Conservation (phyloP, 306 rosid species). For the Vigna mungo region DNA sequence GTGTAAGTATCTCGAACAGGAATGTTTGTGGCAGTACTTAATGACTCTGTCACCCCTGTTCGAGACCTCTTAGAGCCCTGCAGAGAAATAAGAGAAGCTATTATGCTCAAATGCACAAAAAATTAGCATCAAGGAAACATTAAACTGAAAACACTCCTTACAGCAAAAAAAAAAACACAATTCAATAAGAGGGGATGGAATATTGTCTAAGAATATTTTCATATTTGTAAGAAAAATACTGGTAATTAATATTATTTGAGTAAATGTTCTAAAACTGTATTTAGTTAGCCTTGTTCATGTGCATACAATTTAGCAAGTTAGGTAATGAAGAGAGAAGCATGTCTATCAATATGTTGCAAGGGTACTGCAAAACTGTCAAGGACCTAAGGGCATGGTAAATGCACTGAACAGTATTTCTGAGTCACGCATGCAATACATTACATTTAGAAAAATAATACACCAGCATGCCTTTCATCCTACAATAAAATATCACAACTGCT, state of each 20-base stretch:
- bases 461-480: constrained; percentile 16
- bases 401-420: constrained; percentile 15
- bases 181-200: neutral
- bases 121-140: constrained; percentile 26
- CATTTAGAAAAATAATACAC: constrained; percentile 22
- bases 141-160: constrained; percentile 1
- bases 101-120: constrained; percentile 27
- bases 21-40: constrained; percentile 65
- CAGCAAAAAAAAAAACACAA: too few species aligned
- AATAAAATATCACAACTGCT: neutral
- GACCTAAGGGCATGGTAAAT: constrained; percentile 3
- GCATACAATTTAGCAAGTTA: constrained; percentile 23
- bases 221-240: constrained; percentile 12
- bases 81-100: constrained; percentile 30
- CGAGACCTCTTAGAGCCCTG: constrained; percentile 92
- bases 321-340: neutral
- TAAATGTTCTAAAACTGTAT: neutral
- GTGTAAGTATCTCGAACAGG: constrained; percentile 72
- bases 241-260: neutral
- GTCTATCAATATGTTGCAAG: neutral
- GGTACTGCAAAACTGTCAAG: constrained; percentile 9
- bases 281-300: constrained; percentile 15
- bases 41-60: constrained; percentile 66
- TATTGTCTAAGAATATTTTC: neutral
- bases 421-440: constrained; percentile 25